These are phyloP conservation scores for Plasmodium fragile DNA, from an alignment of 169 alveolate genomes.

Conservation along the genomic window DNA sequence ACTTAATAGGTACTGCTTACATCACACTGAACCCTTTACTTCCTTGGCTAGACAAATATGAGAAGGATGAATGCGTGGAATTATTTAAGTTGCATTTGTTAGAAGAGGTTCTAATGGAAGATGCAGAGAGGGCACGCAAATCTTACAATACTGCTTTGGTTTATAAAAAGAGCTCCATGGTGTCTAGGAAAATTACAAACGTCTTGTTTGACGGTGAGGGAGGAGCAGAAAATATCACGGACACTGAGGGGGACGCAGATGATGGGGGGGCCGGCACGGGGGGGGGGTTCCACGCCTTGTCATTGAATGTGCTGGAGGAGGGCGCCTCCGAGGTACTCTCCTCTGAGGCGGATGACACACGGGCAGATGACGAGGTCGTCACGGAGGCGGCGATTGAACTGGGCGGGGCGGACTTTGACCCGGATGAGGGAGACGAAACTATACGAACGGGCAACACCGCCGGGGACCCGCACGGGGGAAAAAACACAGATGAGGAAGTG, in stretches of 20 bases:
- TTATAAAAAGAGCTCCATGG: constrained; percentile 62
- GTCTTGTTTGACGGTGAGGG: constrained; percentile 19
- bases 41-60: constrained; percentile 88
- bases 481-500: background rate
- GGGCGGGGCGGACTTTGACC: background rate
- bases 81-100: constrained; percentile 83
- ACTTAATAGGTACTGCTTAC: constrained; percentile 85
- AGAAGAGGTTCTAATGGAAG: constrained; percentile 86
- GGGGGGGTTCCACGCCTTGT: constrained; percentile 7
- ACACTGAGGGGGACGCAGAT: constrained; percentile 18
- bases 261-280: background rate
- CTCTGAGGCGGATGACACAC: background rate
- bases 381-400: background rate
- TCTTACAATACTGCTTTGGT: constrained; percentile 45
- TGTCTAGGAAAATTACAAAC: constrained; percentile 41
- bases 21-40: constrained; percentile 85
- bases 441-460: background rate
- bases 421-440: background rate
- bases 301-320: constrained; percentile 29
- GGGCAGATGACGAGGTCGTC: background rate
- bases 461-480: background rate
- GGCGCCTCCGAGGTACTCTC: background rate
- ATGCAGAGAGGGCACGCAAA: constrained; percentile 81
- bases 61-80: constrained; percentile 81
- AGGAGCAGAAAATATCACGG: background rate